Evolutionary conservation across 1,139 yeast genomes (phyloP), one percentile per base, ranked within the genome.

Genomic region (Zygotorulaspora mrakii): DNA sequence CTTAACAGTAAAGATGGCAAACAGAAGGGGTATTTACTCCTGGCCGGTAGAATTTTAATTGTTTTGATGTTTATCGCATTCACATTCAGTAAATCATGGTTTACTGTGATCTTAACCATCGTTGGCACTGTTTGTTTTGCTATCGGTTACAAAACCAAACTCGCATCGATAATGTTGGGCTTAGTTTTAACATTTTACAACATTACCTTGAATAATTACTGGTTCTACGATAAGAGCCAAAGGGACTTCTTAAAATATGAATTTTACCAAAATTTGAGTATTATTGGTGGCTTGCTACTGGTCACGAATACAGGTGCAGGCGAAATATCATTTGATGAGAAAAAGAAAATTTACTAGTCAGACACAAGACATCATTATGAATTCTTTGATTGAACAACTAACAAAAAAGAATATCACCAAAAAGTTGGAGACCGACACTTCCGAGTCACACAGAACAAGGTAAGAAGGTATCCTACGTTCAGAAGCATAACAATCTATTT

Each of bases 221-320:
- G 98, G 98, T 70, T 77, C 42, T 81, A 78, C 61, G 74, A 76
- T 34, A 64, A 78, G 37, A 74, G 73, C 47, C 78, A 82, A 65
- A 79, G 96, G 59, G 98, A 91, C 67, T 86, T 82, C 65, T 70
- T 88, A 63, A 85, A 87, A 63, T 91, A 89, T 64, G 97, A 88
- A 64, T 87, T 86, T 64, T 91, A 86, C 74, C 98, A 91, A 68
- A 87, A 95, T 31, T 73, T 91, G 59, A 83, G 95, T 45, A 91
- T 91, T 62, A 91, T 91, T 43, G 98, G 98, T 40, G 98, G 97
- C 1, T 76, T 91, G 52, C 69, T 91, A 49, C 71, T 91, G 55
- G 85, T 94, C 50, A 96, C 87, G 50, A 87, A 85, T 66, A 87
- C 96, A 6, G 98, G 98, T 50, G 97, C 98, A 30, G 98, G 98